Evolutionary conservation across 805 yeast genomes (phyloP), one percentile per base, ranked within the genome.

Genomic region (Candida fluviatilis): DNA sequence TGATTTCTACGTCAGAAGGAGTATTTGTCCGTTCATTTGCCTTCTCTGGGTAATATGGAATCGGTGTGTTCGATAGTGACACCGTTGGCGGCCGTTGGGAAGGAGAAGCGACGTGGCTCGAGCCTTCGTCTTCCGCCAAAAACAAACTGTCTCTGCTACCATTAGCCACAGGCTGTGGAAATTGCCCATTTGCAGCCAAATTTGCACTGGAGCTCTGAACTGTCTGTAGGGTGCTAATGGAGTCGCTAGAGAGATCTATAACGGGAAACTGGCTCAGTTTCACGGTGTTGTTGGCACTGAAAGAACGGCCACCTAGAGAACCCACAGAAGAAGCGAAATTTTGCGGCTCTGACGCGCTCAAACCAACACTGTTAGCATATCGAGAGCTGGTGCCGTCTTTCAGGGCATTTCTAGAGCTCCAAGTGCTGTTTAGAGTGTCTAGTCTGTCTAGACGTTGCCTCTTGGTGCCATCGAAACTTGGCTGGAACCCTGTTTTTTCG

Each of bases 1-100:
- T 39, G 14, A 39, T 18, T 21, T 28, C 35, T 13, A 34, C 28
- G 6, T 34, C 15, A 7, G 35, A 33, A 10, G n/a, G n/a, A n/a
- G n/a, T 24, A 6, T 27, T 27, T 27, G 16, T 27, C 31, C 14
- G n/a, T 13, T 27, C n/a, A 27, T 12, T 27, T 27, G 31, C 6
- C 12, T 26, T 11, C 5, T 26, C 24, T 6, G 24, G 8, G 10
- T 21, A 21, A 21, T 21, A 6, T 6, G 24, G 24, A 21, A 21
- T 21, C 6, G 24, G 24, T 6, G 24, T 21, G 10, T 21, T 21
- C 10, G 24, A 21, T 21, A 21, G 6, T 6, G 24, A 21, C 24
- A 21, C 8, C 6, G 6, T 21, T 21, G 24, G 24, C 6, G 24
- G 24, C 24, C 10, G 24, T 21, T 21, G 24, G 10, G 24, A 6